Base-by-base conservation (phyloP, 2,329 filamentous ascomycete genomes). In the Zymoseptoria crescenta region DNA sequence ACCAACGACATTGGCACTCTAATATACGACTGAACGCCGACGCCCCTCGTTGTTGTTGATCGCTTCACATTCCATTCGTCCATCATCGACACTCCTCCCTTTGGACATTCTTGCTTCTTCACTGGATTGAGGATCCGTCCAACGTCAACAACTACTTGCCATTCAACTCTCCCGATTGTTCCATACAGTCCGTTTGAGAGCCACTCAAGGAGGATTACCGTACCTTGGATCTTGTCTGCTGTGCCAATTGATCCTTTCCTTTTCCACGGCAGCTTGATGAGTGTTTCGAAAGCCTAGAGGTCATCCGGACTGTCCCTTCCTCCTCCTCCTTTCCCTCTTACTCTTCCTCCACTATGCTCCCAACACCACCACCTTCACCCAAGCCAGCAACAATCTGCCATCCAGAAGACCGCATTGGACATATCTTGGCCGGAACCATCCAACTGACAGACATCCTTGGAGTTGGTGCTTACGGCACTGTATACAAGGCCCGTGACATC, bases 391-490 rank as follows among this genome's bases (percentile, higher is more conserved):
- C 64, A 65, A 70, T 71, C 57, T 75, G 73, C 67, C 68, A 73
- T 53, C 91, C 92, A 49, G 89, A 96, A 81, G 89, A 92, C 72
- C 86, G 91, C 71, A 77, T 97, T 80, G 92, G 93, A 74, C 85
- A 87, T 67, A 81, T 93, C 67, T 83, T 97, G 65, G 89, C 89
- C 68, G 87, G 88, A 72, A 86, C 89, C 73, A 82, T 96, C 67
- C 87, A 93, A 77, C 80, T 97, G 70, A 90, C 86, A 64, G 84
- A 86, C 63, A 89, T 97, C 68, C 83, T 97, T 63, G 94, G 94
- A 65, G 89, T 93, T 55, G 94, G 94, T 68, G 94, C 94, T 59
- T 99, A 99, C 76, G 94, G 94, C 65, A 92, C 96, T 49, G 94
- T 99, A 27, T 97, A 97, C 79, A 85, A 87, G 65, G 92, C 92